phyloP scores from a whole-genome alignment of 371 early-diverging fungal species.

The Globomyces sp. region DNA sequence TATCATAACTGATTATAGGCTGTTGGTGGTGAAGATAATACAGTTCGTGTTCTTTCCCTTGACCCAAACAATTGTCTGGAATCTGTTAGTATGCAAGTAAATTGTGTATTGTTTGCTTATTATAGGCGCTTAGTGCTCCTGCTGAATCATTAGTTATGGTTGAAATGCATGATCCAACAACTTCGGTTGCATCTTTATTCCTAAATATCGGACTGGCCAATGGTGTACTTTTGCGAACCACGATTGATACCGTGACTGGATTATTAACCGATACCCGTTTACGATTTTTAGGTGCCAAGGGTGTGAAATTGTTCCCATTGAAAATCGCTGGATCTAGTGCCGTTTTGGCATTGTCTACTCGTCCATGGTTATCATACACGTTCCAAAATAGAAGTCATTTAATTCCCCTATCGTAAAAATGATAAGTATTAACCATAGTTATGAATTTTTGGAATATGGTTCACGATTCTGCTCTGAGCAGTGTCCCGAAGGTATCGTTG shows the following conservation, averaged over 20 bases:
- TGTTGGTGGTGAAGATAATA: slow-evolving; percentile 89
- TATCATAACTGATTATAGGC: slow-evolving; percentile 46
- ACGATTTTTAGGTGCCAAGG: slow-evolving; percentile 83
- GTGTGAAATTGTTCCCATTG: slow-evolving; percentile 76
- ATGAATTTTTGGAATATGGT: slow-evolving; percentile 74
- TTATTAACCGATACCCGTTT: slow-evolving; percentile 81
- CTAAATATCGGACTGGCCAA: slow-evolving; percentile 88
- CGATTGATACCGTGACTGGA: slow-evolving; percentile 81
- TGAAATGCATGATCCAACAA: slow-evolving; percentile 69
- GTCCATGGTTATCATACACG: slow-evolving; percentile 90
- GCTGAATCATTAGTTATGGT: slow-evolving; percentile 66
- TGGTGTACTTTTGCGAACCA: slow-evolving; percentile 86
- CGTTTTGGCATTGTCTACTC: slow-evolving; percentile 78
- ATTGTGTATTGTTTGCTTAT: too few relatives aligned
- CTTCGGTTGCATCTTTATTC: slow-evolving; percentile 65
- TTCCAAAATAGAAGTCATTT: slow-evolving; percentile 67
- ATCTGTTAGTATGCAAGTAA: slow-evolving; percentile 69
- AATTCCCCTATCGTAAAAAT: slow-evolving; percentile 36
- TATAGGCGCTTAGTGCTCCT: slow-evolving; percentile 49
- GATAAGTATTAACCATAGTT: slow-evolving; percentile 21
- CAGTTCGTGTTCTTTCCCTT: slow-evolving; percentile 84
- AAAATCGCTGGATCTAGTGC: slow-evolving; percentile 63
- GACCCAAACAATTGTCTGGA: slow-evolving; percentile 80
- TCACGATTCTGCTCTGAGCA: slow-evolving; percentile 87
- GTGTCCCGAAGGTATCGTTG: slow-evolving; percentile 86